Conservation (phyloP, 176 grass and related monocot species). For the Puya raimondii region DNA sequence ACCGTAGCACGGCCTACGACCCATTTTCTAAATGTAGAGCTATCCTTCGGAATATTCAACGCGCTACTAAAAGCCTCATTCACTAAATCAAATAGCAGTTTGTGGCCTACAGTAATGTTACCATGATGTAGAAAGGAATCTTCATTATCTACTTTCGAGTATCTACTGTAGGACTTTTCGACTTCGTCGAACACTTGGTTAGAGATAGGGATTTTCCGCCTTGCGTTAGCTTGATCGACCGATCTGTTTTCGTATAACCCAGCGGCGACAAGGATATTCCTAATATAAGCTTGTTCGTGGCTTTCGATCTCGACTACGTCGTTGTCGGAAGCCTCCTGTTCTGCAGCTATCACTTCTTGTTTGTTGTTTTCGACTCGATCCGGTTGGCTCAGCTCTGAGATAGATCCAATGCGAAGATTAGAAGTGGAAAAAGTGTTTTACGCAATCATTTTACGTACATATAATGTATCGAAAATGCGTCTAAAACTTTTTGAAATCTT, state of each 20-base stretch:
- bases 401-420: background rate
- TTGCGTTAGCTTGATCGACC: slow-evolving; percentile 4
- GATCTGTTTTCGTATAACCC: slow-evolving; percentile 41
- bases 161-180: slow-evolving; percentile 44
- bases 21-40: slow-evolving; percentile 33
- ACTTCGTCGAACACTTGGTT: slow-evolving; percentile 39
- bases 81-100: slow-evolving; percentile 59
- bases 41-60: slow-evolving; percentile 7
- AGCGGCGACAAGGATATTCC: slow-evolving; percentile 39
- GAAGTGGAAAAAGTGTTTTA: too few species aligned
- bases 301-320: slow-evolving; percentile 22
- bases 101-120: background rate
- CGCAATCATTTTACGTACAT: too few species aligned
- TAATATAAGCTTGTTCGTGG: slow-evolving; percentile 37
- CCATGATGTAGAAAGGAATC: slow-evolving; percentile 1
- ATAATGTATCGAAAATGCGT: too few species aligned
- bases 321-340: slow-evolving; percentile 12
- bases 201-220: slow-evolving; percentile 20
- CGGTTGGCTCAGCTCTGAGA: slow-evolving; percentile 21
- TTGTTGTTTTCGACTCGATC: slow-evolving; percentile 20
- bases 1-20: slow-evolving; percentile 11
- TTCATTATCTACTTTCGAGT: slow-evolving; percentile 11
- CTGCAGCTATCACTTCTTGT: slow-evolving; percentile 15
- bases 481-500: too few species aligned
- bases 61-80: slow-evolving; percentile 48